Percentiles rank a stretch among this genome's conserved stretches.
Conservation (phyloP, 352 stramenopile species). For the Albugo laibachii region DNA sequence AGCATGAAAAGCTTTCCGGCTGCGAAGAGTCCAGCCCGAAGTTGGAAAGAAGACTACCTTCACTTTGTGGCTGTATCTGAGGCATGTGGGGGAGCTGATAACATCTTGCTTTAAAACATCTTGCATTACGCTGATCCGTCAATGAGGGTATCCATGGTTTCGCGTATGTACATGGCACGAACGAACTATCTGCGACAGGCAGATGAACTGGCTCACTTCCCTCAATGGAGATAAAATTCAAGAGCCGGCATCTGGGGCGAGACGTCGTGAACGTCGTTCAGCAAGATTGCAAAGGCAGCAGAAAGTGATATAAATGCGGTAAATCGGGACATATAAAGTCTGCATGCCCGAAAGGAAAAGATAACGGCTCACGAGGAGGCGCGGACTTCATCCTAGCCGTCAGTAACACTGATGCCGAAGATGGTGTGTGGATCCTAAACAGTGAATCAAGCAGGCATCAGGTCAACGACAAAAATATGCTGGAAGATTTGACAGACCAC, state of each 20-base stretch:
- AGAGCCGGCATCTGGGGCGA: too few species aligned
- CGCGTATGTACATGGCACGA: neutral
- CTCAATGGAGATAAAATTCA: too few species aligned
- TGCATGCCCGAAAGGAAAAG: neutral
- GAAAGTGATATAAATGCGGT: too few species aligned
- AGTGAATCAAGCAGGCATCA: neutral
- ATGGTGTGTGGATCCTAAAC: neutral
- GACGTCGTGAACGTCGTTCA: too few species aligned
- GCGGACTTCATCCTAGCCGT: neutral
- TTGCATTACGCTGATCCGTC: constrained; percentile 5
- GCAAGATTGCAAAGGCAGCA: neutral
- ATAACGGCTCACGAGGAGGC: neutral
- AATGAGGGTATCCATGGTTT: constrained; percentile 2
- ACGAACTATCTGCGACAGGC: constrained; percentile 1
- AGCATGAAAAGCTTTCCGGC: constrained; percentile 9
- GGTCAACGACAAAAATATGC: neutral
- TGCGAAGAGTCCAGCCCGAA: constrained; percentile 2
- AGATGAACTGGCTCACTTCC: constrained; percentile 3
- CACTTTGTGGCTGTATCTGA: constrained; percentile 8
- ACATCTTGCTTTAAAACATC: constrained; percentile 7
- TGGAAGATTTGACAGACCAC: neutral
- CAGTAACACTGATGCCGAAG: too few species aligned
- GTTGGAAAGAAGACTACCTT: constrained; percentile 8
- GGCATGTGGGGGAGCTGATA: neutral
- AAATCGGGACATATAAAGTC: neutral